phyloP scores from a whole-genome alignment of 2,329 filamentous ascomycete species.

The Penicillium sp. region DNA sequence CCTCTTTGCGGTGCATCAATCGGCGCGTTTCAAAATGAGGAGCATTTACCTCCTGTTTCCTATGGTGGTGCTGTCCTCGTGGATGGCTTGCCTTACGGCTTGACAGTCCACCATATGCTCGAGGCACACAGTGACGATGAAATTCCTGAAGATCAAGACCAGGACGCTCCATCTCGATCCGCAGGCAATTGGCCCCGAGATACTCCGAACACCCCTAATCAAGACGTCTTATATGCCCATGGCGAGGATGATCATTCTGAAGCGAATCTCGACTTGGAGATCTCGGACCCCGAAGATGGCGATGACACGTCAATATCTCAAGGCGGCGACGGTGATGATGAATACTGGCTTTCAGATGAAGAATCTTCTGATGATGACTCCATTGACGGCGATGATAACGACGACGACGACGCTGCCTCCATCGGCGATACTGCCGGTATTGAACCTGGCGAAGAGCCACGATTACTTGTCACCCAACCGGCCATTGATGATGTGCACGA shows the following conservation, averaged over 20 bases:
- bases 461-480: constrained; percentile 83
- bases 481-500: constrained; percentile 83
- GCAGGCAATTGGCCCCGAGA: constrained; percentile 41
- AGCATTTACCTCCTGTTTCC: constrained; percentile 85
- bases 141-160: constrained; percentile 39
- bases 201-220: constrained; percentile 20
- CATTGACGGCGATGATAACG: constrained; percentile 48
- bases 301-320: constrained; percentile 40
- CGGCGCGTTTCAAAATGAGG: constrained; percentile 80
- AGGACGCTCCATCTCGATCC: constrained; percentile 42
- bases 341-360: constrained; percentile 47
- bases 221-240: constrained; percentile 39
- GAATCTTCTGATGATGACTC: constrained; percentile 55
- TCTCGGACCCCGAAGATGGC: constrained; percentile 54
- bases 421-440: constrained; percentile 76
- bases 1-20: constrained; percentile 89
- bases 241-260: constrained; percentile 41
- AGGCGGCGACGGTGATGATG: constrained; percentile 40
- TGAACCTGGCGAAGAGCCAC: constrained; percentile 69
- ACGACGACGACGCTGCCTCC: constrained; percentile 57
- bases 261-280: constrained; percentile 47
- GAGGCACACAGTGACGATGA: constrained; percentile 63
- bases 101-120: constrained; percentile 97
- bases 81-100: constrained; percentile 80
- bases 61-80: constrained; percentile 85